These are phyloP conservation scores for Heliamphora exappendiculata DNA, from an alignment of 148 eudicot genomes.

Conservation along the genomic window DNA sequence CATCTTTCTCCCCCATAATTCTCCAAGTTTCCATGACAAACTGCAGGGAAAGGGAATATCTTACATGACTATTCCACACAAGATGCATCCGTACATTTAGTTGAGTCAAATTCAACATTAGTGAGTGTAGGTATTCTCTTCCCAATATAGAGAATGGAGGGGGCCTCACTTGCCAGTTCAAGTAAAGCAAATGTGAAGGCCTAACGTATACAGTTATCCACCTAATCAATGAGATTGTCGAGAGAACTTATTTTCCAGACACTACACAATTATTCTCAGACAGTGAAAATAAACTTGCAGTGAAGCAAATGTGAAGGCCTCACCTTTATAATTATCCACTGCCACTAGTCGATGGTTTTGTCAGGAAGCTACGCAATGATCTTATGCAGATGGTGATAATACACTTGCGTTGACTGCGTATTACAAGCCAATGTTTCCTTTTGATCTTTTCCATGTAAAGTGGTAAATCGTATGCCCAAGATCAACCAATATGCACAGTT, in stretches of 20 bases:
- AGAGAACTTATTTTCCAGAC: neutral
- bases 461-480: neutral
- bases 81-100: neutral
- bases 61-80: constrained; percentile 7
- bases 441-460: neutral
- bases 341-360: too few species aligned
- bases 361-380: too few species aligned
- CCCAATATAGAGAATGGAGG: neutral
- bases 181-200: neutral
- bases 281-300: too few species aligned
- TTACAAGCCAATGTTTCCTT: neutral
- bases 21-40: constrained; percentile 84
- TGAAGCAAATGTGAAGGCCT: too few species aligned
- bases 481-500: neutral
- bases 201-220: neutral
- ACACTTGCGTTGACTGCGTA: neutral
- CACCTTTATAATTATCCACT: too few species aligned
- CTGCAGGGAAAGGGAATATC: constrained; percentile 33
- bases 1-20: constrained; percentile 47
- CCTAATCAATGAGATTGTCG: neutral
- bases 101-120: neutral
- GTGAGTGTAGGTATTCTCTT: neutral
- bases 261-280: too few species aligned
- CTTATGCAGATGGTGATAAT: neutral
- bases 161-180: neutral